phyloP scores from a whole-genome alignment of 352 stramenopile species.

The Phytophthora podocarpi region DNA sequence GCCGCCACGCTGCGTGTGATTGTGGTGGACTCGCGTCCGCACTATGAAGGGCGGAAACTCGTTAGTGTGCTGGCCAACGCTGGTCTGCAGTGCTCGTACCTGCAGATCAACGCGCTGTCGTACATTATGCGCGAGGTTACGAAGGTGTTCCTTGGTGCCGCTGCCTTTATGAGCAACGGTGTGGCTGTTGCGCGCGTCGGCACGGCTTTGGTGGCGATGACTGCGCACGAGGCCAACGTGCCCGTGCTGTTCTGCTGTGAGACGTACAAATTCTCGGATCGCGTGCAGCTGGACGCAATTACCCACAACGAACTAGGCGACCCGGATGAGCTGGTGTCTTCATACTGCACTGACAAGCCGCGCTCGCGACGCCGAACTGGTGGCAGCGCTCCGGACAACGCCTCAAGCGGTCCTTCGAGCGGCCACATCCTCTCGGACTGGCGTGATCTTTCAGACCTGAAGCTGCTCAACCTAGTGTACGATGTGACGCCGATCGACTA shows the following conservation, averaged over 20 bases:
- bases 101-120: conserved; percentile 94
- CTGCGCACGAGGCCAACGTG: conserved; percentile 91
- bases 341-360: conserved; percentile 59
- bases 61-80: conserved; percentile 68
- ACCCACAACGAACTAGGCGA: conserved; percentile 98
- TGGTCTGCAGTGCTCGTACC: conserved; percentile 91
- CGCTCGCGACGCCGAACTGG: conserved; percentile 32
- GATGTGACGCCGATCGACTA: conserved; percentile 97
- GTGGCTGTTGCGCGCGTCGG: conserved; percentile 91
- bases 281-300: conserved; percentile 98
- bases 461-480: conserved; percentile 91
- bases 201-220: conserved; percentile 93
- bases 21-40: conserved; percentile 93
- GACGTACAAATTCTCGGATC: conserved; percentile 97
- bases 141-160: conserved; percentile 95
- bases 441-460: conserved; percentile 72
- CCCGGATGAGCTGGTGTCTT: conserved; percentile 86
- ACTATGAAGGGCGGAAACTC: conserved; percentile 86
- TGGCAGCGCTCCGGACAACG: conserved; percentile 1
- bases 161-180: conserved; percentile 96
- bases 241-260: conserved; percentile 98
- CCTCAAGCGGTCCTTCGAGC: conserved; percentile 9
- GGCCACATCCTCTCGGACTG: conserved; percentile 84
- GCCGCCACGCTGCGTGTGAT: conserved; percentile 87
- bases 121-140: conserved; percentile 97